phyloP scores from a whole-genome alignment of 164 flowering plant species.

The Brasenia schreberi region DNA sequence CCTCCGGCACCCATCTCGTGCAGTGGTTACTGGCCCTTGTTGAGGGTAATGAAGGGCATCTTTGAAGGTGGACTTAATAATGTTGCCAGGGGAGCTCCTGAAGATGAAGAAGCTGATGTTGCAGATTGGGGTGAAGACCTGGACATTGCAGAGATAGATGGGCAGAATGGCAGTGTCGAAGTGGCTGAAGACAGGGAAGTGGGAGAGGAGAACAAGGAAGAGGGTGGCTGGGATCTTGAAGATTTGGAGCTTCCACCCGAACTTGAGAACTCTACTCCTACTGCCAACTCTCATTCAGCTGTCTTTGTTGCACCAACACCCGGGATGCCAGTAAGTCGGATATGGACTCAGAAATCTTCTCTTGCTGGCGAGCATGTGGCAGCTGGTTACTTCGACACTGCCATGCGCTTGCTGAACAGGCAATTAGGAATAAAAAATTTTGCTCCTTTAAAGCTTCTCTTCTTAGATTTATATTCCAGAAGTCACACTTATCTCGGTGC shows the following conservation, averaged over 20 bases:
- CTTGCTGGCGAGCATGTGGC: conserved; percentile 32
- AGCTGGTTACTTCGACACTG: conserved; percentile 30
- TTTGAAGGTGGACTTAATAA: conserved; percentile 26
- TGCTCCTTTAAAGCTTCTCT: conserved; percentile 21
- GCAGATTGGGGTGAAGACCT: conserved; percentile 25
- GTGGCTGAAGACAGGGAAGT: conserved; percentile 15
- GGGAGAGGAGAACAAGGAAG: conserved; percentile 17
- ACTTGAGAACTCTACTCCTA: conserved; percentile 8
- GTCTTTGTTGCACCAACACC: conserved; percentile 22
- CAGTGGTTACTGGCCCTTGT: conserved; percentile 32
- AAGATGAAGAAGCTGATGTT: conserved; percentile 18
- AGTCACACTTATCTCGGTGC: conserved; percentile 22
- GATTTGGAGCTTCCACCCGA: conserved; percentile 26
- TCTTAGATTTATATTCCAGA: conserved; percentile 22
- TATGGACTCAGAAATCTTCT: conserved; percentile 28
- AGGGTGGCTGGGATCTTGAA: conserved; percentile 31
- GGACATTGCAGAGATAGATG: conserved; percentile 14
- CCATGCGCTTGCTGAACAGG: conserved; percentile 26
- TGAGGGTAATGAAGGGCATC: conserved; percentile 29
- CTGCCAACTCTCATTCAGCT: conserved; percentile 7
- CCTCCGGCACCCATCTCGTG: conserved; percentile 22
- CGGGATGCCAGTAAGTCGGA: conserved; percentile 32
- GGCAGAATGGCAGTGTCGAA: conserved; percentile 15
- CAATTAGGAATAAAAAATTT: conserved; percentile 29
- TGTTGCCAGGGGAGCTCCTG: conserved; percentile 15